Conservation (phyloP, 345 rosid genomes). For the Abelmoschus esculentus region DNA sequence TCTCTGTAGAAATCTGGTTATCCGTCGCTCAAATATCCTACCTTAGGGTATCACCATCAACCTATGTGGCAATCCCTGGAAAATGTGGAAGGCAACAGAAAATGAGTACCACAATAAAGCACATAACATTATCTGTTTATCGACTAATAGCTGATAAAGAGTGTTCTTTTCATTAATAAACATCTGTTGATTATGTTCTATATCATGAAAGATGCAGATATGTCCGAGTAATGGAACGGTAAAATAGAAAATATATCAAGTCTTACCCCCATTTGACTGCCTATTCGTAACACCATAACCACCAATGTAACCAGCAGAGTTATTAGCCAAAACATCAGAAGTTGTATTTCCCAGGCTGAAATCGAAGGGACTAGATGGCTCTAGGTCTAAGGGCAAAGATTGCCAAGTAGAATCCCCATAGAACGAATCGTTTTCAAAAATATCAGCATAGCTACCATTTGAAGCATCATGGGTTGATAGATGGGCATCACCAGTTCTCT, state of each 20-base stretch:
- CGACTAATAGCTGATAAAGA: background rate
- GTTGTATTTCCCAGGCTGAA: conserved; percentile 41
- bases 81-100: background rate
- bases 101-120: background rate
- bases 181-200: background rate
- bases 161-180: background rate
- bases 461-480: conserved; percentile 17
- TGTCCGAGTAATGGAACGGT: background rate
- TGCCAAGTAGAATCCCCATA: conserved; percentile 45
- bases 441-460: background rate
- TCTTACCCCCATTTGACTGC: conserved; percentile 55
- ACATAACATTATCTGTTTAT: background rate
- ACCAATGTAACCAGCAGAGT: conserved; percentile 43
- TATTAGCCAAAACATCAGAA: conserved; percentile 41
- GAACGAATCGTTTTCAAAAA: conserved; percentile 27
- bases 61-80: conserved; percentile 50
- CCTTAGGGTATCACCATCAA: conserved; percentile 13
- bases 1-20: conserved; percentile 12
- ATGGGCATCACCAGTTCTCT: conserved; percentile 20
- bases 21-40: conserved; percentile 26
- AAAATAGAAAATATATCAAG: background rate
- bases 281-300: conserved; percentile 46
- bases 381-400: conserved; percentile 35
- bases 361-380: conserved; percentile 37
- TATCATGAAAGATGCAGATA: background rate